phyloP scores from a whole-genome alignment of 345 rosid species.

The Reutealis trisperma region DNA sequence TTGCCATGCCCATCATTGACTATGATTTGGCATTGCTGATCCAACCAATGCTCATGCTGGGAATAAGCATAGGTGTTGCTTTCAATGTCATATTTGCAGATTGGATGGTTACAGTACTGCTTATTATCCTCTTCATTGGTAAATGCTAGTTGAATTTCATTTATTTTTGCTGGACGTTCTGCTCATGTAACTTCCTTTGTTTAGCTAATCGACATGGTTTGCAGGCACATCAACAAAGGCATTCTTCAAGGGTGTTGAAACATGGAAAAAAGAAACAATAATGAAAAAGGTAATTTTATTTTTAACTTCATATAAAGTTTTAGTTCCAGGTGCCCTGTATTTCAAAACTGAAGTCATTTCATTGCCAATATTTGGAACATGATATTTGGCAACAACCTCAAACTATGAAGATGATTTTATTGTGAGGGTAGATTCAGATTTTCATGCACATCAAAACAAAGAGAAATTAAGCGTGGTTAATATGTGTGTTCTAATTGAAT shows the following conservation, averaged over 20 bases:
- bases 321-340: background rate
- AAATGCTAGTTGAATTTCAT: conserved; percentile 3
- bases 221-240: conserved; percentile 84
- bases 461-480: background rate
- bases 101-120: conserved; percentile 63
- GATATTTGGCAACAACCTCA: too few species aligned
- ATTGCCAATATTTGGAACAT: too few species aligned
- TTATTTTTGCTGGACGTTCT: background rate
- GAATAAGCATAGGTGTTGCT: conserved; percentile 58
- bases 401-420: too few species aligned
- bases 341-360: background rate
- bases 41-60: conserved; percentile 63
- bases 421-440: too few species aligned
- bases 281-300: conserved; percentile 48
- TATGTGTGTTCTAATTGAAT: background rate
- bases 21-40: conserved; percentile 56
- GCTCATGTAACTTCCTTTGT: background rate
- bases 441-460: background rate
- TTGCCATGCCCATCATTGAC: conserved; percentile 56
- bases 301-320: too few species aligned
- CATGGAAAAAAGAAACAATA: conserved; percentile 81
- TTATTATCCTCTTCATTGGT: conserved; percentile 57
- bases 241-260: conserved; percentile 76
- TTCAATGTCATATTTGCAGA: conserved; percentile 58
- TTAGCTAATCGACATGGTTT: conserved; percentile 17